Evolutionary conservation across 192 early-diverging fungal species (phyloP), one percentile per base, ranked within the genome.

Genomic region (Backusella morwellensis): DNA sequence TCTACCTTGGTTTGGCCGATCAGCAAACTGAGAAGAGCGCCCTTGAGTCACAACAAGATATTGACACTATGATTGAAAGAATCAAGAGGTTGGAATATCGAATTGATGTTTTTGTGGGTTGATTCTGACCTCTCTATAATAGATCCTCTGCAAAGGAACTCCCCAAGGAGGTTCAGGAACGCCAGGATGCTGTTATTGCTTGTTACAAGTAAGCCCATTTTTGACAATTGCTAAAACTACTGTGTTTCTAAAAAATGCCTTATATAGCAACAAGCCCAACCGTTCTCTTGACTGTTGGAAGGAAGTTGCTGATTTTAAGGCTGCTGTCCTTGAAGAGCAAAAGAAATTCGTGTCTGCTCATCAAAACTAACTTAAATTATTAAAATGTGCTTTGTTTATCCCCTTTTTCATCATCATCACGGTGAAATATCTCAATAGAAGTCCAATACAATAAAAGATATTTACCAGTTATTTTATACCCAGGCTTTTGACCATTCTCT

Each of bases 271-370:
- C 42, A 79, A 79, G 19, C 73, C 67, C 11, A 34, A 21, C 7
- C 72, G 78, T 35, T 66, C 78, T 41, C 52, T 79, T 66, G 78
- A 79, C 59, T 79, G 78, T 67, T 79, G 78, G 78, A 50, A 73
- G 40, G 73, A 79, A 70, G 78, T 79, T 42, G 72, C 38, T 15
- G 32, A 54, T 35, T 79, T 79, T 44, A 79, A 79, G 50, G 66
- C 69, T 71, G 72, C 78, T 35, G 78, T 79, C 69, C 67, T 52
- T 26, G 50, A 70, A 21, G 78, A 72, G 35, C 78, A 79, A 71
- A 74, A 70, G 67, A 73, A 79, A 35, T 79, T 79, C 12, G 42
- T 71, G 23, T 40, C 70, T 47, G 21, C 70, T 71, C 70, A 71
- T 17, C 70, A 71, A 71, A 56, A 56, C 19, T 56, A 56, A 56